Base-by-base conservation (phyloP, 345 rosid genomes). In the Tarenaya hassleriana region DNA sequence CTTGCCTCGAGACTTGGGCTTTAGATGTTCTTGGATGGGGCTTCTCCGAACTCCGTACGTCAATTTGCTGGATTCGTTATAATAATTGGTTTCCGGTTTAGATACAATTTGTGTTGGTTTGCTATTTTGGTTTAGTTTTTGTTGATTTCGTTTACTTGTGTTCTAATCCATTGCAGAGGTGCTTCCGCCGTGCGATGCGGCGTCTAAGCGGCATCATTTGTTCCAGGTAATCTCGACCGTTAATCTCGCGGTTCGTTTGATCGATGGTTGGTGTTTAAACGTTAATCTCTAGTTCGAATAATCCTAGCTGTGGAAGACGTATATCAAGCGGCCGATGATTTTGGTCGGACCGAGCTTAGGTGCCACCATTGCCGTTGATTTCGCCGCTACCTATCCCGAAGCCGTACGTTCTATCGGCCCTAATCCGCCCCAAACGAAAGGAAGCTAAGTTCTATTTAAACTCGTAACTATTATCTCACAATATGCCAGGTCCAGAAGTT, bases 281-380 rank as follows among this genome's bases (percentile, higher is more conserved):
- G 7, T 27, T 3, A 14, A 11, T 19, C n/a, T n/a, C 0, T 20
- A 50, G 17, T 14, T 39, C 58, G 4, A 45, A 18, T 15, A 10
- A 50, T 41, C 47, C 42, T 58, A 84, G 95, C 68, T 88, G 21
- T 84, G 97, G 97, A 82, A 79, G 75, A 69, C 86, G 29, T 76
- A 84, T 67, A 78, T 88, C 54, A 75, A 62, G 74, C 72, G 82
- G 69, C 97, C 97, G 38, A 70, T 84, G 78, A 70, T 74, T n/a
- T 69, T 84, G 35, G 97, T 88, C 13, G 97, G 97, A 71, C 97
- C 97, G 50, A 88, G 97, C 74, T 91, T 84, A 29, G 95, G 97
- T 35, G 86, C 95, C 60, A 68, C 95, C 0, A 78, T 75, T 50
- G 97, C 95, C 16, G 75, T 88, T 34, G 94, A 88, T 61, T 84